Base-by-base conservation (phyloP, 352 stramenopile genomes). In the Phytophthora capsici region DNA sequence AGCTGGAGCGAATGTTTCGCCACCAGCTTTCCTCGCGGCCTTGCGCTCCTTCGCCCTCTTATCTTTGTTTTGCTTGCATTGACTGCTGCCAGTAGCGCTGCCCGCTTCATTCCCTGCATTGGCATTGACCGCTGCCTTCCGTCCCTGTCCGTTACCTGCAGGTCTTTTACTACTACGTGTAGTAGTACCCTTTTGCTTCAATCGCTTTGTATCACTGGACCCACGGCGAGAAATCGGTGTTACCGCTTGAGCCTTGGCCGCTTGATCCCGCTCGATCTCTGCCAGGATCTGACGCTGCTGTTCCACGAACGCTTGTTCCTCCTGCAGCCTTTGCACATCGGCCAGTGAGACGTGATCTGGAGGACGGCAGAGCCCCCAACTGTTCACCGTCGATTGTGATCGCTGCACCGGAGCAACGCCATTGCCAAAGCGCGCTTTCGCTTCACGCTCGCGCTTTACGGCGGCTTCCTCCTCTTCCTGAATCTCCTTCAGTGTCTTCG, bases 231-330 rank as follows among this genome's bases (percentile, higher is more conserved):
- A 47, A 4, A 32, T 43, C 51, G 45, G 30, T 23, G 44, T 17
- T 36, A 45, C 50, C 32, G 47, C 30, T 73, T 51, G 47, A 41
- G 56, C 30, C 55, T 57, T 66, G 50, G 56, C 49, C 36, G 67
- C 43, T 65, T 70, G 47, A 63, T 79, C 69, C 8, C 69, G 69
- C 56, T 88, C 67, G 30, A 91, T 91, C 55, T 87, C 68, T 8
- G 71, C 78, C 47, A 91, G 51, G 14, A 91, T 91, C 57, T 83
- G 71, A n/a, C 67, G 78, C 63, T 91, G 84, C 51, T 89, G 69
- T 58, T 86, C 80, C 26, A 92, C 4, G 30, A 90, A 80, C 8
- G 80, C 75, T 50, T 92, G 78, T 43, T 92, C 70, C 26, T 80
- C 78, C 47, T 93, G 74, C 16, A 86, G 49, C 36, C 81, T 72